Percentiles rank a stretch among this genome's conserved stretches.
These are phyloP conservation scores for Cercospora sp. DNA, from an alignment of 2,329 filamentous ascomycete species.

Conservation along the genomic window DNA sequence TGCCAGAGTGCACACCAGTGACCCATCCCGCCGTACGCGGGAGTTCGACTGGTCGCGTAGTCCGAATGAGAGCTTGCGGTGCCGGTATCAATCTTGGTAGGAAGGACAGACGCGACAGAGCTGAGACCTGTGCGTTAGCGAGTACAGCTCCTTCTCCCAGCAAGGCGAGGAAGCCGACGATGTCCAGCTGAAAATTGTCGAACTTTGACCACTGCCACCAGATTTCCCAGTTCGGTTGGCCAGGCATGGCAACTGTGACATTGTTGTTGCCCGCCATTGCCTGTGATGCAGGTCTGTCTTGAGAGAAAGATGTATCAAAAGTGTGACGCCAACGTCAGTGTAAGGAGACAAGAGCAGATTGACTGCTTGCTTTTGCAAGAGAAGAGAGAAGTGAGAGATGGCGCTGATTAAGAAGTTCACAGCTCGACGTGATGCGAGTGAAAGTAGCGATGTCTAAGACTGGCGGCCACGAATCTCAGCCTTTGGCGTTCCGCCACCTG, in stretches of 20 bases:
- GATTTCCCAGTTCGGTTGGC: slow-evolving; percentile 30
- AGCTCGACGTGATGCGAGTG: not conserved
- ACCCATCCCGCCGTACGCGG: slow-evolving; percentile 47
- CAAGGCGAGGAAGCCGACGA: slow-evolving; percentile 58
- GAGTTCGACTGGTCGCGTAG: slow-evolving; percentile 46
- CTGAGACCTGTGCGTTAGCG: slow-evolving; percentile 53
- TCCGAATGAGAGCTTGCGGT: slow-evolving; percentile 52
- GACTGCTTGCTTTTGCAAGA: not conserved
- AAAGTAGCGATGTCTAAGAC: not conserved
- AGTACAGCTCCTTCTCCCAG: slow-evolving; percentile 53
- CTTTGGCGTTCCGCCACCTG: slow-evolving; percentile 1
- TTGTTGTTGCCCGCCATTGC: slow-evolving; percentile 33
- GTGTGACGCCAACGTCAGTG: not conserved
- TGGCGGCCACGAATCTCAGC: not conserved
- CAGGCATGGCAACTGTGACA: slow-evolving; percentile 31
- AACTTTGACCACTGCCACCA: slow-evolving; percentile 42
- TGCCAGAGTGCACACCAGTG: slow-evolving; percentile 51
- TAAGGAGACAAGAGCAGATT: not conserved
- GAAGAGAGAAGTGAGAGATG: not conserved
- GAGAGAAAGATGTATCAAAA: not conserved
- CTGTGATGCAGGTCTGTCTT: not conserved
- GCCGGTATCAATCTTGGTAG: slow-evolving; percentile 53
- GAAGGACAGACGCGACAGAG: slow-evolving; percentile 52
- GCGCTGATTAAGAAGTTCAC: not conserved
- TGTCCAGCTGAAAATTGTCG: slow-evolving; percentile 52